Evolutionary conservation across 352 stramenopile genomes (phyloP).

Genomic region (Phytophthora sojae): DNA sequence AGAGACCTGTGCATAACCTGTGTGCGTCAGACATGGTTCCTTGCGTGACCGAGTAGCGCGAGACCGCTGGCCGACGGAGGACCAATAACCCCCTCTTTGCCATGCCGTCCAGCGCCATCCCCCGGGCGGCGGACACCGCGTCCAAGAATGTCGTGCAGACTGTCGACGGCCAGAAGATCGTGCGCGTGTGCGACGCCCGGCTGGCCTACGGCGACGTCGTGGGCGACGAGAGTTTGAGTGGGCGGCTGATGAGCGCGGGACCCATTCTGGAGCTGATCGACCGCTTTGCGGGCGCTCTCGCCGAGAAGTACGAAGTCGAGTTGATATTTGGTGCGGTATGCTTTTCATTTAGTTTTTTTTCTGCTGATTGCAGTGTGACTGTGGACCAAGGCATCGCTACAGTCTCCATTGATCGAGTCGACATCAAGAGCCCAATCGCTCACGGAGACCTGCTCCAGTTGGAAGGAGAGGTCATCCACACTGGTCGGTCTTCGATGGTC

Average conservation of each 20-base stretch:
- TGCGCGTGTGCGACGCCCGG: slow-evolving; percentile 48
- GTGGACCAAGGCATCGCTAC: slow-evolving; percentile 54
- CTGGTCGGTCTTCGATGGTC: slow-evolving; percentile 55
- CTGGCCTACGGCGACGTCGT: slow-evolving; percentile 60
- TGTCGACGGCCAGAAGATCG: slow-evolving; percentile 32
- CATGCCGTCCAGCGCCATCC: slow-evolving; percentile 14
- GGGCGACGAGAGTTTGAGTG: slow-evolving; percentile 54
- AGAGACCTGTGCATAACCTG: slow-evolving; percentile 10
- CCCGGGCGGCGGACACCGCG: slow-evolving; percentile 12
- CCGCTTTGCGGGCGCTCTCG: slow-evolving; percentile 59
- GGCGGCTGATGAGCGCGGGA: slow-evolving; percentile 51
- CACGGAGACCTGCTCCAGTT: slow-evolving; percentile 69
- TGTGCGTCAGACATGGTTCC: not conserved
- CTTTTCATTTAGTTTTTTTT: no score
- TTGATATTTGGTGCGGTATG: not conserved
- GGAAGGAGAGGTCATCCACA: slow-evolving; percentile 65
- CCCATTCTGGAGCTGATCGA: slow-evolving; percentile 61
- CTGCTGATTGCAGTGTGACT: slow-evolving; percentile 14
- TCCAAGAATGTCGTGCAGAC: slow-evolving; percentile 33
- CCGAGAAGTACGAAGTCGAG: slow-evolving; percentile 51
- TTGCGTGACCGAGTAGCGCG: not conserved
- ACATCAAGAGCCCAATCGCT: slow-evolving; percentile 66
- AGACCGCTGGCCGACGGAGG: not conserved
- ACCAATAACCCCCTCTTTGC: not conserved
- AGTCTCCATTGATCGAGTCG: slow-evolving; percentile 69